A percentile compares a stretch with the other conserved stretches of the same genome.
phyloP scores from a whole-genome alignment of 371 early-diverging fungal genomes.

The Mucor lusitanicus region DNA sequence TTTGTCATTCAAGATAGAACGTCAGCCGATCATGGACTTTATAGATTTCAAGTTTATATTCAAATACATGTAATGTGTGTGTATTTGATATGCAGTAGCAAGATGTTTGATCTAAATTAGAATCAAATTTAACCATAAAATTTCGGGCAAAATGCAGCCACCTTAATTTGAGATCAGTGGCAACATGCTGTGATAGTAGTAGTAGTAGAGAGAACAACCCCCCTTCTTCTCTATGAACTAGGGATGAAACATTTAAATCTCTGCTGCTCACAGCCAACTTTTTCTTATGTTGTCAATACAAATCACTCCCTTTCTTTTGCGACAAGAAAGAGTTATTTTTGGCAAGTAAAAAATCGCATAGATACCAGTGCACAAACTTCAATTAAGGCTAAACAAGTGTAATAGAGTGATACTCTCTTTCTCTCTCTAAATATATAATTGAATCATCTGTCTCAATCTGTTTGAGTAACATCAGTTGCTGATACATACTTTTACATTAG shows the following conservation, averaged over 20 bases:
- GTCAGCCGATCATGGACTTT: slow-evolving; percentile 6
- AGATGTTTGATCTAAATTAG: slow-evolving; percentile 1
- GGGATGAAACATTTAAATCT: slow-evolving; percentile 18
- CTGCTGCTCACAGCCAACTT: slow-evolving; percentile 8
- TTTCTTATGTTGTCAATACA: slow-evolving; percentile 1
- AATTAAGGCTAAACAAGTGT: slow-evolving; percentile 8
- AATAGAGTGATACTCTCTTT: neutral
- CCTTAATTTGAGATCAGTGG: neutral
- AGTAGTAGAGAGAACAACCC: neutral
- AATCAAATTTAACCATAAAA: slow-evolving; percentile 5
- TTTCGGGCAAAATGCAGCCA: neutral
- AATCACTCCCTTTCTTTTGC: neutral
- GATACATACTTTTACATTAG: neutral
- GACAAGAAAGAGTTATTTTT: neutral
- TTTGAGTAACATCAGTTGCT: neutral
- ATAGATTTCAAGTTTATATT: neutral
- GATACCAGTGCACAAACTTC: neutral
- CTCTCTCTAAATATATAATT: neutral
- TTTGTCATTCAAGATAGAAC: neutral
- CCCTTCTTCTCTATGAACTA: neutral
- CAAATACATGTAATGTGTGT: neutral
- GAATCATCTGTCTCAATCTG: neutral
- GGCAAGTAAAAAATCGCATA: neutral
- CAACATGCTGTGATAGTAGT: neutral
- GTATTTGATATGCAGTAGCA: neutral